Base-by-base conservation (phyloP, 768 basidiomycete genomes). In the Rhodotorula babjevae region DNA sequence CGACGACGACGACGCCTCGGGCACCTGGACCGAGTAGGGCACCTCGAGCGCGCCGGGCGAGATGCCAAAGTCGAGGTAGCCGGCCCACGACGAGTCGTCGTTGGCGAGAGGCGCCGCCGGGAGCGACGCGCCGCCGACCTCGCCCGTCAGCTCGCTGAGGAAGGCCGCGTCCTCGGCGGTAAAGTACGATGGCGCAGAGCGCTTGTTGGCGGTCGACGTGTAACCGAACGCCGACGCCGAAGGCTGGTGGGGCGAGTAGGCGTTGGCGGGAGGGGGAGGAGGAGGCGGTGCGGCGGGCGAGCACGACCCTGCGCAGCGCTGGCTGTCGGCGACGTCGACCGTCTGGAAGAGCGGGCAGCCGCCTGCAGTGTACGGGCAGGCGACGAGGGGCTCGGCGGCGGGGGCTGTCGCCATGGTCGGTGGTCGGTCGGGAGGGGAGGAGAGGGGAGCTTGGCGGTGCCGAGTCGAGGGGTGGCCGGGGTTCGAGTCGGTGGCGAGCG, bases 341-440 rank as follows among this genome's bases (percentile, higher is more conserved):
- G 65, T 72, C 31, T 68, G 67, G 71, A 72, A 72, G 18, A 72
- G 56, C 1, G 71, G 71, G 33, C 71, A 72, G 15, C 71, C 71
- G 4, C 61, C 61, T 0, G 71, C 62, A 1, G 71, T 72, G 66
- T 67, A 72, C 21, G 58, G 58, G 36, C 58, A 59, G 21, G 58
- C 16, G 4, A 59, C 23, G 23, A 42, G 12, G 36, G 50, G 53
- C n/a, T n/a, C n/a, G 14, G n/a, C 27, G 10, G n/a, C 53, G 3
- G 53, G n/a, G n/a, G 27, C 53, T 5, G 53, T 27, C 0, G 53
- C 15, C 53, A 55, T 55, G 53, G 29, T 10, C 27, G 50, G 50
- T 1, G 50, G 23, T 18, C 53, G 50, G n/a, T 16, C 27, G 53
- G 27, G 19, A 27, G 27, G 1, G 53, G 27, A 2, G 15, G 27